These are phyloP conservation scores for Aphanomyces invadans DNA, from an alignment of 352 stramenopile species.

Conservation along the genomic window DNA sequence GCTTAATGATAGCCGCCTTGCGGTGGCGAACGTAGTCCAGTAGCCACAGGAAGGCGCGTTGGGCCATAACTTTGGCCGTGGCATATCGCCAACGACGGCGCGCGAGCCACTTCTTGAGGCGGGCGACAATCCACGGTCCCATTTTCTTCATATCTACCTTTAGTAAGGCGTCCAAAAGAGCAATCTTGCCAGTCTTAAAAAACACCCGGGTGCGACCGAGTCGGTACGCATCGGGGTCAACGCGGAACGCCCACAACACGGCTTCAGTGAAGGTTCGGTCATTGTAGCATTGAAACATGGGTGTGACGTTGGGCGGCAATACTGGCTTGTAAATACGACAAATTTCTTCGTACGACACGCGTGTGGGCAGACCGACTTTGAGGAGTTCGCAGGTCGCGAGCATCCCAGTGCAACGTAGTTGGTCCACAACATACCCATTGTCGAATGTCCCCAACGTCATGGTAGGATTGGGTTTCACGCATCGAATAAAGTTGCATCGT, in stretches of 20 bases:
- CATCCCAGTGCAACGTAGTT: constrained; percentile 86
- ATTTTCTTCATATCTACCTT: constrained; percentile 88
- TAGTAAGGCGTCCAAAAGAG: constrained; percentile 75
- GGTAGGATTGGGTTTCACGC: constrained; percentile 86
- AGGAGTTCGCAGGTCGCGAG: constrained; percentile 86
- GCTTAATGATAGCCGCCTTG: constrained; percentile 68
- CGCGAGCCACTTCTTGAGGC: constrained; percentile 77
- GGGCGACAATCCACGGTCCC: constrained; percentile 76
- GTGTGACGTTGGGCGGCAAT: constrained; percentile 56
- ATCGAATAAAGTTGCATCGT: constrained; percentile 83
- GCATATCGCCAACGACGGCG: constrained; percentile 79
- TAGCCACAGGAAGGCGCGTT: constrained; percentile 75
- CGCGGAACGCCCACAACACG: constrained; percentile 86
- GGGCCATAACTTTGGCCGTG: constrained; percentile 72
- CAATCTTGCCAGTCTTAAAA: constrained; percentile 89
- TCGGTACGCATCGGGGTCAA: constrained; percentile 77
- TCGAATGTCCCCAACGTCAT: constrained; percentile 81
- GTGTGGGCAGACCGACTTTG: constrained; percentile 85
- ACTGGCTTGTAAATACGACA: constrained; percentile 81
- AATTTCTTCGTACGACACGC: constrained; percentile 86
- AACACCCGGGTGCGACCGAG: constrained; percentile 87
- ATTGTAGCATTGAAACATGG: constrained; percentile 78
- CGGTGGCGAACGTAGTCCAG: constrained; percentile 63
- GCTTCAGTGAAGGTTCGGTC: constrained; percentile 81
- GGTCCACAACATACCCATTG: constrained; percentile 80